Percentiles rank a stretch among this genome's conserved stretches.
Conservation (phyloP, 139 green algal genomes). For the Tetraselmis striata region DNA sequence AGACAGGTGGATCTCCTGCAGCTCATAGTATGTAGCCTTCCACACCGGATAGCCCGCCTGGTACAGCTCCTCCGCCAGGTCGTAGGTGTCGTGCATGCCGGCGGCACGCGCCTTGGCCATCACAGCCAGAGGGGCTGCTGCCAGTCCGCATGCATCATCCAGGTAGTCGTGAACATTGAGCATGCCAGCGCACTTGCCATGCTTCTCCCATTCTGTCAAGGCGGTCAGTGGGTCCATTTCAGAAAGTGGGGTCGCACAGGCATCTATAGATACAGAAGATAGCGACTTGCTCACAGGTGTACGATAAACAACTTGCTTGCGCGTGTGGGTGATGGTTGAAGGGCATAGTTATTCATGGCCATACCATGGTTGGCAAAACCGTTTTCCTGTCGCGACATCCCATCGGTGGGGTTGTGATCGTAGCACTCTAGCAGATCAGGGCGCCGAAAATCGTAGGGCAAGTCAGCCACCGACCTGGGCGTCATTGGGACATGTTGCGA, state of each 20-base stretch:
- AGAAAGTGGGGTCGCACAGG: no score
- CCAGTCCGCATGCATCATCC: background rate
- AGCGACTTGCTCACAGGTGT: no score
- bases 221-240: no score
- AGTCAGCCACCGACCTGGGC: background rate
- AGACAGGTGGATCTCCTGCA: background rate
- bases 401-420: background rate
- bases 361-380: background rate
- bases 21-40: background rate
- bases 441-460: background rate
- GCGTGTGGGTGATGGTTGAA: no score
- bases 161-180: background rate
- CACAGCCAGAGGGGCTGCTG: background rate
- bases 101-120: background rate
- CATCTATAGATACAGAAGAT: no score
- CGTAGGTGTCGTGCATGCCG: background rate
- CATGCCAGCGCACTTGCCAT: background rate
- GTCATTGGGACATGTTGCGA: no score
- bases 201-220: background rate
- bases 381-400: background rate
- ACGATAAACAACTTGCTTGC: no score
- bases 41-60: background rate
- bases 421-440: background rate
- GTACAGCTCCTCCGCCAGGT: background rate
- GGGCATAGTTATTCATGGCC: no score